A percentile compares a stretch with the other conserved stretches of the same genome.
Evolutionary conservation across 495 filamentous ascomycete genomes (phyloP).

Genomic region (Thermothielavioides terrestris): DNA sequence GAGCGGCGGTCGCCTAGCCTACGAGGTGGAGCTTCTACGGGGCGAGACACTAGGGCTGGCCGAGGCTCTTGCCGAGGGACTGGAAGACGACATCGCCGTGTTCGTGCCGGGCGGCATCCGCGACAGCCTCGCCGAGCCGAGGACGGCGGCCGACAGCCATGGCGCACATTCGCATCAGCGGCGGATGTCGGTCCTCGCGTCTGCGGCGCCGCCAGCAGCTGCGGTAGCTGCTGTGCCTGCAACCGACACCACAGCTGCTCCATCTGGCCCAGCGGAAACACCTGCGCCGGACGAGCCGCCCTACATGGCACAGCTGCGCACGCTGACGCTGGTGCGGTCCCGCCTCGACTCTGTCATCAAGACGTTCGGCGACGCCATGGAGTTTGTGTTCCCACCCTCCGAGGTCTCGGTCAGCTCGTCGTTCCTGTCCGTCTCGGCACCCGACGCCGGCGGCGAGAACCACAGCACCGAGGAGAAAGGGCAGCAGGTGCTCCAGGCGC

Average conservation of each 20-base stretch:
- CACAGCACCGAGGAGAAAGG: constrained; percentile 70
- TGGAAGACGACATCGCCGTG: constrained; percentile 58
- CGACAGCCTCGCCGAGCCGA: constrained; percentile 12
- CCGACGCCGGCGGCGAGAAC: constrained; percentile 54
- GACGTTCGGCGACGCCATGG: constrained; percentile 87
- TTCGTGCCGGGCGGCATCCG: constrained; percentile 53
- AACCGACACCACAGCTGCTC: constrained; percentile 1
- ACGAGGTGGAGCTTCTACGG: constrained; percentile 87
- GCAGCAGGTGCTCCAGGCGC: constrained; percentile 57
- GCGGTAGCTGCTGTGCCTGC: neutral
- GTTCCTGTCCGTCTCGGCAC: constrained; percentile 73
- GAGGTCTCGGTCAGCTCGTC: constrained; percentile 63
- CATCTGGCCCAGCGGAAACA: constrained; percentile 8
- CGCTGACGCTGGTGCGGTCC: constrained; percentile 68
- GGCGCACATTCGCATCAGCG: constrained; percentile 18
- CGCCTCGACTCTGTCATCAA: constrained; percentile 79
- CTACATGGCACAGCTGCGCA: constrained; percentile 70
- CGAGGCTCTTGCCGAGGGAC: constrained; percentile 62
- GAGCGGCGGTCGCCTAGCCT: constrained; percentile 74
- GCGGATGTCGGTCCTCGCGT: constrained; percentile 8
- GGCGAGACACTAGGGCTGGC: constrained; percentile 73
- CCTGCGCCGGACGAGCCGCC: constrained; percentile 45
- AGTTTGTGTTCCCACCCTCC: constrained; percentile 81
- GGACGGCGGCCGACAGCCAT: neutral
- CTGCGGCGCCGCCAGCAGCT: constrained; percentile 4